Percentiles rank a stretch among this genome's conserved stretches.
These are phyloP conservation scores for Pseudogymnoascus sp. DNA, from an alignment of 2,329 filamentous ascomycete species.

Conservation along the genomic window DNA sequence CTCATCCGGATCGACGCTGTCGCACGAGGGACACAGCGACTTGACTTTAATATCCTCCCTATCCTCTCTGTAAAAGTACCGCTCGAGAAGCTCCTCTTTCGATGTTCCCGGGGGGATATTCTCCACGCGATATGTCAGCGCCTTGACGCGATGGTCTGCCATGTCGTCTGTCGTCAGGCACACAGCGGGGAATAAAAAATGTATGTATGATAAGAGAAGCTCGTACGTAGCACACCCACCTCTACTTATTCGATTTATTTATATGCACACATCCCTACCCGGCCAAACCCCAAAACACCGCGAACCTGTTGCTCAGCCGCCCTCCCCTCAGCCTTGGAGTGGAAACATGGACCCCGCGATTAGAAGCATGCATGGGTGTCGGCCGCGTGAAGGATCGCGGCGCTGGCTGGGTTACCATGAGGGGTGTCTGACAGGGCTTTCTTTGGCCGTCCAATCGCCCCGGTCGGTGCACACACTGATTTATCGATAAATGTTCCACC, in stretches of 20 bases:
- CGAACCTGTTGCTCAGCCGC: not conserved
- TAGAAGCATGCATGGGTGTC: not conserved
- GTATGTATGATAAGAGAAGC: not conserved
- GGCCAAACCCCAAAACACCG: not conserved
- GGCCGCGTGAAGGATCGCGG: not conserved
- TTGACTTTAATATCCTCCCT: constrained; percentile 10
- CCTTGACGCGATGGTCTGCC: not conserved
- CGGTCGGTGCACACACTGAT: not conserved
- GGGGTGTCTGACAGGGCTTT: not conserved
- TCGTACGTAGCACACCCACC: not conserved
- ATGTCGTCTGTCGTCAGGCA: not conserved
- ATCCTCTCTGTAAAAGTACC: constrained; percentile 1
- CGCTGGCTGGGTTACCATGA: not conserved
- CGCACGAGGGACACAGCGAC: constrained; percentile 9
- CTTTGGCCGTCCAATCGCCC: not conserved
- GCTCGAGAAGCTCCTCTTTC: constrained; percentile 9
- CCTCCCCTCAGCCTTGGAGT: not conserved
- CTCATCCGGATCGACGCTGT: not conserved
- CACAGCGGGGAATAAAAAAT: not conserved
- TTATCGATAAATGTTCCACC: constrained; percentile 3
- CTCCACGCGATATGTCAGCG: constrained; percentile 11
- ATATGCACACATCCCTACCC: not conserved
- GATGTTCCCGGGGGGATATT: constrained; percentile 11
- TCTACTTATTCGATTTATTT: constrained; percentile 6
- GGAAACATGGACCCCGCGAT: constrained; percentile 6